Evolutionary conservation across 305 asterid species (phyloP).

Genomic region (Fraxinus greggii): DNA sequence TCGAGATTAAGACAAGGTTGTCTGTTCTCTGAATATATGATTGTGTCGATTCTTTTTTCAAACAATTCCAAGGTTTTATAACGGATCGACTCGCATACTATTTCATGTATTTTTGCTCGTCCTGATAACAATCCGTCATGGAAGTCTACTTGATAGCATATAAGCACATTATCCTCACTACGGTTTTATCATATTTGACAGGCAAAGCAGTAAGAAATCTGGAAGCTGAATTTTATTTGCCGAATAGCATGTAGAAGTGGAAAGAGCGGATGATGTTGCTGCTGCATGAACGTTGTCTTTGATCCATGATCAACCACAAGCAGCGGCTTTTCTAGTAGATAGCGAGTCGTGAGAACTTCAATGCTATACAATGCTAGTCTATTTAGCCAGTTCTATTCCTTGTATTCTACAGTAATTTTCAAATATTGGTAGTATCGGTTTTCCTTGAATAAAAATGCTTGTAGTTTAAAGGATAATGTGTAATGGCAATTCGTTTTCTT

Average conservation of each 20-base stretch:
- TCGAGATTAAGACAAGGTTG: too few relatives aligned
- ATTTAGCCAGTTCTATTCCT: not conserved
- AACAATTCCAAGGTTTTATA: too few relatives aligned
- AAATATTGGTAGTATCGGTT: not conserved
- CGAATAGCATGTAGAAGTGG: not conserved
- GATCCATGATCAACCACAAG: conserved; percentile 1
- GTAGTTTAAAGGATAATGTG: not conserved
- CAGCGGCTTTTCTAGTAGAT: conserved; percentile 23
- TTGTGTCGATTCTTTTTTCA: too few relatives aligned
- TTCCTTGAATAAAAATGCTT: not conserved
- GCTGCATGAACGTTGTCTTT: conserved; percentile 20
- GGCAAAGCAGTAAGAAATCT: conserved; percentile 30
- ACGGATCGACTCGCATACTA: too few relatives aligned
- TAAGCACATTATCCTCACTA: not conserved
- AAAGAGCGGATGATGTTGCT: conserved; percentile 23
- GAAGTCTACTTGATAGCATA: too few relatives aligned
- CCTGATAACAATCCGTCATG: too few relatives aligned
- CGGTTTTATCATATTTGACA: not conserved
- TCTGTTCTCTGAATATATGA: too few relatives aligned
- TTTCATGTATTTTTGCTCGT: too few relatives aligned
- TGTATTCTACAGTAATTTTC: not conserved
- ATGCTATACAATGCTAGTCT: not conserved
- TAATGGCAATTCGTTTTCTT: not conserved
- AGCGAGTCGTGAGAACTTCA: conserved; percentile 3
- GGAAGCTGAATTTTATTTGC: not conserved